A percentile compares a stretch with the other conserved stretches of the same genome.
Conservation (phyloP, 495 filamentous ascomycete species). For the Penicillium subrubescens region DNA sequence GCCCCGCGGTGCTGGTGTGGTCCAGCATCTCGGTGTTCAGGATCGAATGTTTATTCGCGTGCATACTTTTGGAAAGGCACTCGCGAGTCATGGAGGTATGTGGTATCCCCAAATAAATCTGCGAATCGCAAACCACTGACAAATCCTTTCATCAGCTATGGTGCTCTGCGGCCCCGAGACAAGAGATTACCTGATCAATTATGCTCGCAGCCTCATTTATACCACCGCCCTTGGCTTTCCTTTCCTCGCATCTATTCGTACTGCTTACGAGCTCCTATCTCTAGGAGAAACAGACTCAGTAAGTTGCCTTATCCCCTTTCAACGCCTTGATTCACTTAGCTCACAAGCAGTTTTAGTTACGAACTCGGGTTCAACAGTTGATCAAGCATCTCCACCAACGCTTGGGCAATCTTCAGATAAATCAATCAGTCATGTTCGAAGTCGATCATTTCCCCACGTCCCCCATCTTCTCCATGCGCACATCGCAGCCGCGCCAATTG, state of each 20-base stretch:
- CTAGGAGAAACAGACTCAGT: slow-evolving; percentile 46
- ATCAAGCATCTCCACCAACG: slow-evolving; percentile 40
- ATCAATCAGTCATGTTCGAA: slow-evolving; percentile 35
- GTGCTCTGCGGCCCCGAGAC: slow-evolving; percentile 50
- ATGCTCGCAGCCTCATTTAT: slow-evolving; percentile 51
- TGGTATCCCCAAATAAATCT: slow-evolving; percentile 6
- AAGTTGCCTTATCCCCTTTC: neutral
- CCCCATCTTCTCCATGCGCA: slow-evolving; percentile 49
- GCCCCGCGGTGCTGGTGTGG: slow-evolving; percentile 62
- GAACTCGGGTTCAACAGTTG: slow-evolving; percentile 39
- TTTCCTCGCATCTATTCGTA: slow-evolving; percentile 48
- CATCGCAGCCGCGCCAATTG: slow-evolving; percentile 34
- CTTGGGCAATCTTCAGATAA: slow-evolving; percentile 30
- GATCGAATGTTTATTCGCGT: slow-evolving; percentile 66
- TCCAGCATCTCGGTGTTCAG: slow-evolving; percentile 68
- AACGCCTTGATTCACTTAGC: neutral
- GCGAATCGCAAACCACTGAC: neutral
- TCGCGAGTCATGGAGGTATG: slow-evolving; percentile 72
- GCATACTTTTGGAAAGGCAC: slow-evolving; percentile 77
- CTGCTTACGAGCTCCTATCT: slow-evolving; percentile 46
- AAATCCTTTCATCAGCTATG: slow-evolving; percentile 29
- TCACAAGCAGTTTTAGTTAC: slow-evolving; percentile 28
- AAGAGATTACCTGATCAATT: slow-evolving; percentile 47
- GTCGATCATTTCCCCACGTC: slow-evolving; percentile 46
- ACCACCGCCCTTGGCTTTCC: slow-evolving; percentile 53